These are phyloP conservation scores for Rosa persica DNA, from an alignment of 306 rosid species.

Conservation along the genomic window DNA sequence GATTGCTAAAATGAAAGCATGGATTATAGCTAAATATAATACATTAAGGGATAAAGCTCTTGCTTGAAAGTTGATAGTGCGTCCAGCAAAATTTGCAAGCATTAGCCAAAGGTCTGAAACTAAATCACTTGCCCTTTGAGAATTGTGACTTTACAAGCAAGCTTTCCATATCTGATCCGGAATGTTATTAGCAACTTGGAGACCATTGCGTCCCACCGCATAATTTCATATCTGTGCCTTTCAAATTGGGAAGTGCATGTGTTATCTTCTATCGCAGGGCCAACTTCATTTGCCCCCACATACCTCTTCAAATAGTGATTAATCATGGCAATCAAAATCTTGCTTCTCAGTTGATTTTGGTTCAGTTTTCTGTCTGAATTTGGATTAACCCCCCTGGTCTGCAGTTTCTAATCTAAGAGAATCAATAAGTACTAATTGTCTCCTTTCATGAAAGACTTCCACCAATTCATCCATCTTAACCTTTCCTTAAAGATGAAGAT, in stretches of 20 bases:
- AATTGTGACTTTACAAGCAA: conserved; percentile 1
- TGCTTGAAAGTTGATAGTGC: neutral
- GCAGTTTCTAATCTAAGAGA: neutral
- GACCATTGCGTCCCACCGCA: neutral
- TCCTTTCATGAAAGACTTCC: neutral
- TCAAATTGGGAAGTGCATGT: conserved; percentile 21
- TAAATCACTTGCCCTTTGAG: neutral
- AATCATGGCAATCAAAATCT: neutral
- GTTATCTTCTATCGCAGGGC: conserved; percentile 2
- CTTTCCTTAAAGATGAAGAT: neutral
- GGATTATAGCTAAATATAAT: neutral
- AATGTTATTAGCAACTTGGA: conserved; percentile 13
- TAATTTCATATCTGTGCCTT: neutral
- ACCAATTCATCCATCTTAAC: neutral
- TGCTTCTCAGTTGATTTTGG: neutral
- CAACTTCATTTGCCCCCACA: conserved; percentile 14
- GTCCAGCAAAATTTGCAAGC: neutral
- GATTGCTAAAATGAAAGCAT: neutral
- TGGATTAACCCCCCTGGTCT: neutral
- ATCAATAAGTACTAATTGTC: neutral
- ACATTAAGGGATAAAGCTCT: neutral
- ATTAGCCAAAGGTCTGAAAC: neutral
- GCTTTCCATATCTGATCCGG: neutral
- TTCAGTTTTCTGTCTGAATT: neutral
- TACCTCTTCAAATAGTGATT: neutral